Conservation (phyloP, 2,329 filamentous ascomycete genomes). For the Talaromyces marneffei region DNA sequence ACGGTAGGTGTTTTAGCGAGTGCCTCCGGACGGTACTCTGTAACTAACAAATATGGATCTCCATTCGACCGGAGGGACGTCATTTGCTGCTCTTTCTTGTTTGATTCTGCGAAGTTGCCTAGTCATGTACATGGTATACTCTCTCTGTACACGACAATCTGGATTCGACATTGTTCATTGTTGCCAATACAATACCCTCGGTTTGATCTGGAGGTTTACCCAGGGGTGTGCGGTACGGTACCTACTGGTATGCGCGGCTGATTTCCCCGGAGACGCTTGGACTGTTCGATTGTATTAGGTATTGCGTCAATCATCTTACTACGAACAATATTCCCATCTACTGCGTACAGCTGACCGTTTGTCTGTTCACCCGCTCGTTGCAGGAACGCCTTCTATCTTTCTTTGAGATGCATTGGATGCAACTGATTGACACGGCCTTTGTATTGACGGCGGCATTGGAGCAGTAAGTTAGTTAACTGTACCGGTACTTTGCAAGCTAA, state of each 20-base stretch:
- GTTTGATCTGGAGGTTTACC: neutral
- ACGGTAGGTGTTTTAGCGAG: too few relatives aligned
- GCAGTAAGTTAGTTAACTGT: too few relatives aligned
- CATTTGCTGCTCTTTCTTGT: neutral
- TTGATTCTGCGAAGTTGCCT: too few relatives aligned
- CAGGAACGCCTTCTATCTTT: neutral
- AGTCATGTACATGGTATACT: too few relatives aligned
- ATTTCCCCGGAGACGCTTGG: neutral
- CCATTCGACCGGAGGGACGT: neutral
- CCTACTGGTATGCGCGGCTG: neutral
- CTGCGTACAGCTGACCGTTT: neutral
- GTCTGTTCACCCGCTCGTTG: neutral
- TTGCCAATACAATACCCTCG: too few relatives aligned
- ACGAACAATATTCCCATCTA: neutral
- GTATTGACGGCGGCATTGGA: neutral
- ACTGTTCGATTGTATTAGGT: neutral
- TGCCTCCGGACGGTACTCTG: too few relatives aligned
- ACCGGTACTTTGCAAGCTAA: neutral
- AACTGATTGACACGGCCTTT: neutral
- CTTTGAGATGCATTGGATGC: too few relatives aligned
- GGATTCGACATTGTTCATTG: too few relatives aligned
- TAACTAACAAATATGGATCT: too few relatives aligned
- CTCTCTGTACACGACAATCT: too few relatives aligned
- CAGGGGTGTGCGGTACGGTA: too few relatives aligned
- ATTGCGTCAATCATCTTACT: neutral